Conservation (phyloP, 805 yeast species). For the Sugiyamaella mastotermitis region DNA sequence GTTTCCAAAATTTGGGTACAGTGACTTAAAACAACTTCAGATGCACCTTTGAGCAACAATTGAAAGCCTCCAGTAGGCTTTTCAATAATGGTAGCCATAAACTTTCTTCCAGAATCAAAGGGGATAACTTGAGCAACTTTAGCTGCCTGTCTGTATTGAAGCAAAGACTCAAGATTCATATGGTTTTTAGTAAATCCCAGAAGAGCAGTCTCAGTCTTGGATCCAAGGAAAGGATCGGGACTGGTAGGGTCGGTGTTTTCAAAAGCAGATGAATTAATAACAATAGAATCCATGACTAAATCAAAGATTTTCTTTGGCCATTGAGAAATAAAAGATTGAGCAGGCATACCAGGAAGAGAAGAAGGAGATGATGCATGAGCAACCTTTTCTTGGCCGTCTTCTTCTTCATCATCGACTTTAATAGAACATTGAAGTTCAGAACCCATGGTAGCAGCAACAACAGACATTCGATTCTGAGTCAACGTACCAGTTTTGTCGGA, state of each 20-base stretch:
- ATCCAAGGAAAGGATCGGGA: conserved; percentile 70
- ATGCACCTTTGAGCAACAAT: conserved; percentile 84
- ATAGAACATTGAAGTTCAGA: conserved; percentile 36
- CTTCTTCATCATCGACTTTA: conserved; percentile 33
- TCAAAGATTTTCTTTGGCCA: conserved; percentile 13
- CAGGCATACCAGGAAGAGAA: conserved; percentile 2
- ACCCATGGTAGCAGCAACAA: conserved; percentile 73
- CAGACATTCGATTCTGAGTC: conserved; percentile 90
- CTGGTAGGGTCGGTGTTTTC: conserved; percentile 46
- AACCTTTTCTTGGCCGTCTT: background rate
- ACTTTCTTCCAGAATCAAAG: conserved; percentile 86
- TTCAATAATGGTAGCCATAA: conserved; percentile 76
- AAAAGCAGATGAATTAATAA: conserved; percentile 84
- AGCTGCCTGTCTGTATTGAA: conserved; percentile 38
- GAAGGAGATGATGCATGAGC: background rate
- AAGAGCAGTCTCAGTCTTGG: conserved; percentile 91
- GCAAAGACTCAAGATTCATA: conserved; percentile 43
- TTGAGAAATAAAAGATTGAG: no score
- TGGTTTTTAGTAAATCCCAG: conserved; percentile 58
- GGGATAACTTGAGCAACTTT: conserved; percentile 69
- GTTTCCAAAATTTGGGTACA: conserved; percentile 38
- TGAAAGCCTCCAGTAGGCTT: conserved; percentile 35
- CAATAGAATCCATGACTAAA: conserved; percentile 50
- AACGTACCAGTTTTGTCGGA: conserved; percentile 97
- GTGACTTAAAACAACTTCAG: conserved; percentile 69